Evolutionary conservation across 2,329 filamentous ascomycete genomes (phyloP), one percentile per base, ranked within the genome.

Genomic region (Nigrograna mackinnonii): DNA sequence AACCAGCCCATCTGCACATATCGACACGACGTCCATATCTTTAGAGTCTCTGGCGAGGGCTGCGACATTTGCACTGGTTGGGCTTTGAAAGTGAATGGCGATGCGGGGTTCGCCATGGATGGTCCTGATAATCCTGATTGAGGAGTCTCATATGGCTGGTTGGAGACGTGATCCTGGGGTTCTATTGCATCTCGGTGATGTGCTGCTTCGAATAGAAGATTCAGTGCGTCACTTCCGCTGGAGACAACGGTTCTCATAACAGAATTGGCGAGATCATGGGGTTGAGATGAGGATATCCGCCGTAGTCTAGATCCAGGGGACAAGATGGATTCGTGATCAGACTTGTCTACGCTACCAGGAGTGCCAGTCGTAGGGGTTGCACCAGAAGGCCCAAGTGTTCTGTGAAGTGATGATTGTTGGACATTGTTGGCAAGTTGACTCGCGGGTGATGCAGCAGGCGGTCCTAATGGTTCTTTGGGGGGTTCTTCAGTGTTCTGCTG

Each of bases 1-100:
- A 81, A 75, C 77, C 76, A 80, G 0, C 77, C 78, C 75, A 79
- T 78, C 43, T 73, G 74, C 14, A 79, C 76, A 50, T 79, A 80
- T 0, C 77, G 71, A 51, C 74, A 77, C 3, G 68, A 60, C 13
- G 74, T 73, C 76, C 76, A 79, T 14, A 73, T 55, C 37, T 67
- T 64, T 22, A 78, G 60, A 7, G 71, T 71, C 36, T 67, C 64
- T n/a, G 60, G 60, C 4, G 62, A 66, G 9, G 64, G 63, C 9
- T 62, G 62, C 9, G 67, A 68, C 53, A 68, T 69, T 34, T 65
- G 66, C 39, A 70, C 65, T 3, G 65, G 61, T 39, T 65, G 62
- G 20, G 60, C 57, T 37, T 55, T 52, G 41, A 66, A 67, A 3
- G 62, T 64, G 44, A 63, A 62, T 14, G 62, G 62, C 21, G 52